Base-by-base conservation (phyloP, 306 rosid genomes). In the Cyamopsis tetragonoloba region DNA sequence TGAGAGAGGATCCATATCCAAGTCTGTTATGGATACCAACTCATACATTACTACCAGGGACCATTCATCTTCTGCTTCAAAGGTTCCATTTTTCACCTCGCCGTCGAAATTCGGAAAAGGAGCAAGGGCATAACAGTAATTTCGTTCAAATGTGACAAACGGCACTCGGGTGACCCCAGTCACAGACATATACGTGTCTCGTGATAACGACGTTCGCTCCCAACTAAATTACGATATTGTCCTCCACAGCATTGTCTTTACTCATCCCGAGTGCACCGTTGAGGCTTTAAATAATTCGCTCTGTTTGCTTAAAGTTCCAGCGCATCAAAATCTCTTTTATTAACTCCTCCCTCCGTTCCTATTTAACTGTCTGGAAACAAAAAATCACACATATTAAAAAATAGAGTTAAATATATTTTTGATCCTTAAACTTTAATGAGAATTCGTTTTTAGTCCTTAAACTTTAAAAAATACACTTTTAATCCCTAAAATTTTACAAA, bases 21-120 rank as follows among this genome's bases (percentile, higher is more conserved):
- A 81, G 72, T 57, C 38, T 47, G 73, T 49, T 68, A 72, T 24
- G 81, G 75, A 80, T 80, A 38, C 79, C 79, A 70, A 74, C 80
- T 35, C 54, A 35, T 6, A 32, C 53, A n/a, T n/a, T n/a, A n/a
- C 68, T 19, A 42, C 60, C 7, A 58, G 37, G 58, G 78, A 66
- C 84, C 70, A 57, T 70, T 31, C 17, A 18, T 30, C 68, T 43
- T 64, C 19, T n/a, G 26, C 47, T 35, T 22, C 38, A 10, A 37
- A 35, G 53, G 39, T 4, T 50, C 17, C 0, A 3, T 39, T 26
- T 67, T 22, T 4, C n/a, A n/a, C n/a, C n/a, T n/a, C n/a, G n/a
- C n/a, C n/a, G n/a, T n/a, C 56, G 55, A 69, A 68, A 11, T 38
- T 13, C 7, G 28, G 27, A 10, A 27, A 55, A 55, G 8, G 0